These are phyloP conservation scores for Leccinum boreale DNA, from an alignment of 768 basidiomycete species.

Conservation along the genomic window DNA sequence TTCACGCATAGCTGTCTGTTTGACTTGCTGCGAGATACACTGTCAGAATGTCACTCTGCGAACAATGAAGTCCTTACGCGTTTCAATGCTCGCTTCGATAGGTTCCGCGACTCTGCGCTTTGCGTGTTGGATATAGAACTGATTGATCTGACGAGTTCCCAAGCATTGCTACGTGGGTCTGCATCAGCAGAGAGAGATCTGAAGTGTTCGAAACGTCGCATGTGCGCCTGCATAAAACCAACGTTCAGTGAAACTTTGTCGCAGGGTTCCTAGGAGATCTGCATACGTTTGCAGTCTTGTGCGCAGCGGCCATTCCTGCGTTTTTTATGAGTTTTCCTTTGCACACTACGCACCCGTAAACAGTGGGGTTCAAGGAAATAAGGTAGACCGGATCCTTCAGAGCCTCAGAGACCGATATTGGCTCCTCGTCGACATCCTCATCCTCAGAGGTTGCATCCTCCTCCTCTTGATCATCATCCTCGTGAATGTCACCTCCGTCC, in stretches of 20 bases:
- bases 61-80: conserved; percentile 40
- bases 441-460: conserved; percentile 24
- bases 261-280: conserved; percentile 9
- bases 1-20: conserved; percentile 41
- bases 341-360: conserved; percentile 63
- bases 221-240: conserved; percentile 50
- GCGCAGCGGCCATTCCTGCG: conserved; percentile 49
- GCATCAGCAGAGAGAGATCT: conserved; percentile 37
- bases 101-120: conserved; percentile 12
- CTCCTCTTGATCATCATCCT: conserved; percentile 26
- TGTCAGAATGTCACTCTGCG: not conserved
- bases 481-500: conserved; percentile 19
- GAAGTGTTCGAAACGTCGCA: conserved; percentile 55
- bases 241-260: not conserved
- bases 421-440: conserved; percentile 30
- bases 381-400: conserved; percentile 63
- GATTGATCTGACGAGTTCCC: conserved; percentile 35
- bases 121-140: conserved; percentile 1
- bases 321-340: conserved; percentile 72
- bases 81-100: conserved; percentile 63
- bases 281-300: conserved; percentile 64
- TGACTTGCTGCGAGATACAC: conserved; percentile 40
- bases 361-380: conserved; percentile 50
- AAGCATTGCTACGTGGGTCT: conserved; percentile 46
- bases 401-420: conserved; percentile 56